phyloP scores from a whole-genome alignment of 129 eudicot species.

The Flaveria robusta region DNA sequence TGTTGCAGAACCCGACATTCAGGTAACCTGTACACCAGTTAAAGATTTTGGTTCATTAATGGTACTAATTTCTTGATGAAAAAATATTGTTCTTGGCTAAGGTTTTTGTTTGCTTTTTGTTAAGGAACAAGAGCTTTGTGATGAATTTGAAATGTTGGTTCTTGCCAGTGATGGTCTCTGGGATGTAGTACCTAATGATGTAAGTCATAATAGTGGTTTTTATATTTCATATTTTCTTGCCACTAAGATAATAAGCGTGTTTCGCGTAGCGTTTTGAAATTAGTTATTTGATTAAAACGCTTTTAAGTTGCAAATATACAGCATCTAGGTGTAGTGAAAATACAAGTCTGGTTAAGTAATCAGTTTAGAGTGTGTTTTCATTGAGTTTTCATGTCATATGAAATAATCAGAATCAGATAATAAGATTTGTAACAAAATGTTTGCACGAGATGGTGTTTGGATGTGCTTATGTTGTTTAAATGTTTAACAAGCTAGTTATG shows the following conservation, averaged over 20 bases:
- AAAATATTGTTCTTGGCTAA: background rate
- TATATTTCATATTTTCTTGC: background rate
- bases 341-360: background rate
- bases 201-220: slow-evolving; percentile 1
- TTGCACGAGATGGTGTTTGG: background rate
- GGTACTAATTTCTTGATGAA: background rate
- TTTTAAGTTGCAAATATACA: background rate
- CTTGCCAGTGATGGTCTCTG: slow-evolving; percentile 94
- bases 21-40: slow-evolving; percentile 39
- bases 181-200: slow-evolving; percentile 92
- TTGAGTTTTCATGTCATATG: too few relatives aligned
- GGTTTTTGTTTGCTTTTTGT: background rate
- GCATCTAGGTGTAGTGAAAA: background rate
- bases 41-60: background rate
- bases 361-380: background rate
- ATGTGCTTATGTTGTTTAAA: background rate
- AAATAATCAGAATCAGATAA: background rate
- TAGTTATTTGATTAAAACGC: background rate
- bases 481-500: background rate
- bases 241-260: background rate
- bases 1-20: slow-evolving; percentile 90
- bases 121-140: slow-evolving; percentile 74
- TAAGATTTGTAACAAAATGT: background rate
- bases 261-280: background rate
- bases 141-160: slow-evolving; percentile 68